Evolutionary conservation across 1,284 basidiomycete species (phyloP), one percentile per base, ranked within the genome.

Genomic region (Rhodotorula sp.): DNA sequence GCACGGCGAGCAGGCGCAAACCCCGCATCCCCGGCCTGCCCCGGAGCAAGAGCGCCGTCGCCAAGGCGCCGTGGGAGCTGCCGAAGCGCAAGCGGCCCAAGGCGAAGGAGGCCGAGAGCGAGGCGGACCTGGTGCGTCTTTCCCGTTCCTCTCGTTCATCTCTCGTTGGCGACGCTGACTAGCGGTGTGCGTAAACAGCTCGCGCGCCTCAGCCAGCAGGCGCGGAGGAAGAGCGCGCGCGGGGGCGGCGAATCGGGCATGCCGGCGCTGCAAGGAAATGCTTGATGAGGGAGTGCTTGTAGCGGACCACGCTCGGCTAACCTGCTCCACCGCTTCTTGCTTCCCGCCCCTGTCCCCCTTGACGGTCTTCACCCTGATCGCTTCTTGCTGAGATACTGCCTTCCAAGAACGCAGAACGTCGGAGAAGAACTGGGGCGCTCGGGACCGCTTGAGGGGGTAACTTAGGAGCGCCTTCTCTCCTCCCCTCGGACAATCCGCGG

Each of bases 81-180:
- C 60, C 63, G 37, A 69, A 58, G 54, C 41, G 34, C 46, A 63
- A 48, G 41, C 21, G 44, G 34, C 27, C 46, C 13, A 56, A 57
- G 51, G 72, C 62, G 21, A 73, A 67, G 57, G 5, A 48, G 46
- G 58, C 68, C 3, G 69, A 66, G 34, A 32, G 27, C 39, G 69
- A 64, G 25, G 48, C 37, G 19, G 55, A 51, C 15, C 41, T 65
- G 51, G 62, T 69, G 58, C 36, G 66, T 67, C 29, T 22, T 27
- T 17, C 36, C 34, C 13, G 13, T 22, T 13, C 22, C 39, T 54
- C 12, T 13, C 27, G 29, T 27, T 41, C 9, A 32, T 17, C 32
- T 36, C n/a, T 34, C 54, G 25, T 12, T 13, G 10, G 10, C n/a
- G n/a, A 32, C n/a, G 19, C n/a, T 21, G 17, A 41, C 41, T 4